A percentile compares a stretch with the other conserved stretches of the same genome.
Evolutionary conservation across 2,329 filamentous ascomycete species (phyloP).

Genomic region (Fusarium coicis): DNA sequence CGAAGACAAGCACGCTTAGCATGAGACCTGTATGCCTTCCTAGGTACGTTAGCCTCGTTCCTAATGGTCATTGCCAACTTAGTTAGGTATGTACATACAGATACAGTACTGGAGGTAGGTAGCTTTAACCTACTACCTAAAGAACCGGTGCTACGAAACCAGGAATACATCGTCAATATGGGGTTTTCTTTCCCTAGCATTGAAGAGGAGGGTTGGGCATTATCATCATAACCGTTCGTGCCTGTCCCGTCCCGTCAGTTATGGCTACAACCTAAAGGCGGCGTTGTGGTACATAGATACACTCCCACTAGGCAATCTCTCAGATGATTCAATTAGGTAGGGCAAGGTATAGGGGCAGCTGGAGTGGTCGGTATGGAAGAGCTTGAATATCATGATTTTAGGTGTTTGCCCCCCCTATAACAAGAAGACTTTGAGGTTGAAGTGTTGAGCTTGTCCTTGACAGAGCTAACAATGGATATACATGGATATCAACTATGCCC

Average conservation of each 20-base stretch:
- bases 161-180: not conserved
- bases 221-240: not conserved
- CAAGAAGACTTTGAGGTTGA: not conserved
- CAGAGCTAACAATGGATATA: constrained; percentile 4
- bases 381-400: not conserved
- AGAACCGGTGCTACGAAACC: not conserved
- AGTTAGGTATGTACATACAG: not conserved
- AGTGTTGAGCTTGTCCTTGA: not conserved
- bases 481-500: not conserved
- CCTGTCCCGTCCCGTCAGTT: constrained; percentile 7
- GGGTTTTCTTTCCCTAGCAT: not conserved
- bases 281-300: not conserved
- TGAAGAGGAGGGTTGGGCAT: not conserved
- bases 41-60: not conserved
- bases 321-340: not conserved
- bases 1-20: constrained; percentile 11
- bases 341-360: not conserved
- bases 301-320: not conserved
- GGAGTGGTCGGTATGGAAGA: not conserved
- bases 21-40: not conserved
- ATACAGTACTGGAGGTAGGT: no score
- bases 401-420: not conserved
- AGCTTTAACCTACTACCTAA: not conserved
- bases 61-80: not conserved
- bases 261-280: constrained; percentile 5